Percentiles rank a stretch among this genome's conserved stretches.
phyloP scores from a whole-genome alignment of 2,329 filamentous ascomycete genomes.

The Cladosporium sp. region DNA sequence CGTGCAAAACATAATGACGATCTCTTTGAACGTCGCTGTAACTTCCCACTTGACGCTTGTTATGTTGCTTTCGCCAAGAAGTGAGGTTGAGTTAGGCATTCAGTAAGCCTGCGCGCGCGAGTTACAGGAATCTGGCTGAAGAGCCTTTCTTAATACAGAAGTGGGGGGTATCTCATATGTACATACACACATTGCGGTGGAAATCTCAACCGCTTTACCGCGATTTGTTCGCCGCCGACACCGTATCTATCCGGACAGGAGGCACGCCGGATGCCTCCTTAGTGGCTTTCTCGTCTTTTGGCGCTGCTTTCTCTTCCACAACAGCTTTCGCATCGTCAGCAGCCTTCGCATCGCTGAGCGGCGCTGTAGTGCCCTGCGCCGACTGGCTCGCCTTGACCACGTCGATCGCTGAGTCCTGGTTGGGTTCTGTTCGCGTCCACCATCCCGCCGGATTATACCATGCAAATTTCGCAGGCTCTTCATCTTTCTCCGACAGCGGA shows the following conservation, averaged over 20 bases:
- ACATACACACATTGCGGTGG: slow-evolving; percentile 12
- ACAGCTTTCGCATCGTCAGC: background rate
- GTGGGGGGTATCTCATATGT: slow-evolving; percentile 17
- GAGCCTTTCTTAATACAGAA: slow-evolving; percentile 1
- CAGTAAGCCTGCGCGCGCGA: too few species aligned
- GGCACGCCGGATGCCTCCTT: slow-evolving; percentile 5
- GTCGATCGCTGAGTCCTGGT: slow-evolving; percentile 4
- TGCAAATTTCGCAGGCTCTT: slow-evolving; percentile 22
- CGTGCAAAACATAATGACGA: slow-evolving; percentile 34
- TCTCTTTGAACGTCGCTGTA: background rate
- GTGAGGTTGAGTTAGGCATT: background rate
- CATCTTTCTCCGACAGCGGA: slow-evolving; percentile 30
- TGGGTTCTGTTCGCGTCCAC: slow-evolving; percentile 17
- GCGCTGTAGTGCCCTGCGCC: background rate
- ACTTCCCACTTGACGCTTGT: too few species aligned
- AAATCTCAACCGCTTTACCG: slow-evolving; percentile 16
- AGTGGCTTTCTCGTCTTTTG: slow-evolving; percentile 4
- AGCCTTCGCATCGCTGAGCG: background rate
- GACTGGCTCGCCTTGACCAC: background rate
- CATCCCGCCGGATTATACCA: slow-evolving; percentile 27
- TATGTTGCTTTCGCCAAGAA: background rate
- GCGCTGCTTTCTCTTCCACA: slow-evolving; percentile 10
- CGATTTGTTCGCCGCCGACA: slow-evolving; percentile 18
- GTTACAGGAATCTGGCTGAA: too few species aligned
- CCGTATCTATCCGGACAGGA: slow-evolving; percentile 17